Conservation (phyloP, 1,139 yeast genomes). For the Waltiozyma solani region DNA sequence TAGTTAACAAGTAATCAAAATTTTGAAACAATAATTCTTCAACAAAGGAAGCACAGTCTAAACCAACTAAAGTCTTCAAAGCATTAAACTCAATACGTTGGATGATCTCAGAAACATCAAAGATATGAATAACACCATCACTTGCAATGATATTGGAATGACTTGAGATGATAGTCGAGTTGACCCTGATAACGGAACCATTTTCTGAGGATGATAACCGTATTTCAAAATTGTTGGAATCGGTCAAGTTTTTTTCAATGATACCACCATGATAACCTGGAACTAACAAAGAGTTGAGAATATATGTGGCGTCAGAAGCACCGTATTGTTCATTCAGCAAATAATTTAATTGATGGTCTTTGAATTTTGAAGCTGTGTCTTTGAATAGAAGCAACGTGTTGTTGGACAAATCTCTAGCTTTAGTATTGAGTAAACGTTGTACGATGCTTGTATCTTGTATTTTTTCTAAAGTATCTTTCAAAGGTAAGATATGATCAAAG, state of each 20-base stretch:
- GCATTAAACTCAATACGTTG: conserved; percentile 44
- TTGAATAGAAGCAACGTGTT: conserved; percentile 34
- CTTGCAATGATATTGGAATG: conserved; percentile 36
- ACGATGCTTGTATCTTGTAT: conserved; percentile 5
- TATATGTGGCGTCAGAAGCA: conserved; percentile 22
- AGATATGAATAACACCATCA: conserved; percentile 57
- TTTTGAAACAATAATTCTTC: conserved; percentile 58
- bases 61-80: conserved; percentile 61
- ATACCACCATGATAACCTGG: conserved; percentile 27
- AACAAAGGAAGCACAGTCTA: conserved; percentile 59
- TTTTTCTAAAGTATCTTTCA: conserved; percentile 17
- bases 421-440: conserved; percentile 1
- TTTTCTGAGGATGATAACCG: conserved; percentile 13
- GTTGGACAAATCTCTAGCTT: conserved; percentile 2
- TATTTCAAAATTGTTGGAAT: conserved; percentile 18
- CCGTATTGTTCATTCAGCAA: conserved; percentile 27
- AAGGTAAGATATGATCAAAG: conserved; percentile 28
- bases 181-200: conserved; percentile 24
- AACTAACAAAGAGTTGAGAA: conserved; percentile 28
- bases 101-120: conserved; percentile 30
- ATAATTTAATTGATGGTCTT: conserved; percentile 38
- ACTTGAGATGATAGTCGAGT: conserved; percentile 21
- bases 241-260: conserved; percentile 12
- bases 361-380: conserved; percentile 30
- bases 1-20: conserved; percentile 48